phyloP scores from a whole-genome alignment of 176 grass and related monocot species.

The Zea luxurians region DNA sequence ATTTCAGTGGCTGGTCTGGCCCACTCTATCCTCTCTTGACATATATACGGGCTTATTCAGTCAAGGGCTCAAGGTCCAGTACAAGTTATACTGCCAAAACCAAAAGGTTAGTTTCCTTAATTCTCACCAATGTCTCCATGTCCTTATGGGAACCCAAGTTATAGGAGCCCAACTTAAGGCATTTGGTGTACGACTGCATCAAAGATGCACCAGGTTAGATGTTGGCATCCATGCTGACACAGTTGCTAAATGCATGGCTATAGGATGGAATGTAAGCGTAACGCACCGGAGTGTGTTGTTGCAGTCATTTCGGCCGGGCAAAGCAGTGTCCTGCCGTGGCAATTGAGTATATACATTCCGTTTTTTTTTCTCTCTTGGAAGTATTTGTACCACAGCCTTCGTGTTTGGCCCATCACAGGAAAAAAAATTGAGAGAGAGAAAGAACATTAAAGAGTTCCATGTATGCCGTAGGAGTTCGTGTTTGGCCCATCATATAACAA shows the following conservation, averaged over 20 bases:
- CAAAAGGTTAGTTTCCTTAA: constrained; percentile 4
- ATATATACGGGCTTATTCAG: neutral
- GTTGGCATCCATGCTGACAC: neutral
- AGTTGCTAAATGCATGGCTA: neutral
- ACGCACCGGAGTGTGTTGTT: constrained; percentile 83
- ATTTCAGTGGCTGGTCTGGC: constrained; percentile 31
- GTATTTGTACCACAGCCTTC: too few species aligned
- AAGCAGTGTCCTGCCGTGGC: constrained; percentile 73
- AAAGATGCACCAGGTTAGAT: constrained; percentile 35
- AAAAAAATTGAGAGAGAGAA: too few species aligned
- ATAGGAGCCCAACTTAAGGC: constrained; percentile 90
- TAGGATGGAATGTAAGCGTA: neutral
- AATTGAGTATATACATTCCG: neutral
- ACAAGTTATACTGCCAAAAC: constrained; percentile 10
- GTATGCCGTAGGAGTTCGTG: too few species aligned
- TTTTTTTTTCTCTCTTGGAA: too few species aligned
- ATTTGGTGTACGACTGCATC: constrained; percentile 74
- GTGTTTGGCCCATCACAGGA: too few species aligned
- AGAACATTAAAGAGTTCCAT: too few species aligned
- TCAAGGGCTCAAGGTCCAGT: constrained; percentile 6
- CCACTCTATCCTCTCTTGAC: constrained; percentile 27
- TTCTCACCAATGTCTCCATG: neutral
- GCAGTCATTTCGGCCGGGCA: constrained; percentile 70
- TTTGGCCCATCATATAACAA: too few species aligned
- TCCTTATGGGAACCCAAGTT: constrained; percentile 54